These are phyloP conservation scores for Yamadazyma atlantica DNA, from an alignment of 1,139 yeast species.

Conservation along the genomic window DNA sequence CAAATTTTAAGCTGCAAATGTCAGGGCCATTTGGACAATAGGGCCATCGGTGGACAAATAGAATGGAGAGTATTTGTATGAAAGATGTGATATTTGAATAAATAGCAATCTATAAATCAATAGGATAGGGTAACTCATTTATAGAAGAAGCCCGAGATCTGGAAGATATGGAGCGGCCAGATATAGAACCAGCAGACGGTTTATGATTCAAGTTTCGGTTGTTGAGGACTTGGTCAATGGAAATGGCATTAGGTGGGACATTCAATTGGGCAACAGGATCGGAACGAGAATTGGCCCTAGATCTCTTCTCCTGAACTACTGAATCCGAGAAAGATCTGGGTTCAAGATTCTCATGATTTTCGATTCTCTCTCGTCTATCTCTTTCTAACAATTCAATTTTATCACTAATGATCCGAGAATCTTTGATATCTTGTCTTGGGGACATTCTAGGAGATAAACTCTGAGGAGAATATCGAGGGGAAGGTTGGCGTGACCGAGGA, in stretches of 20 bases:
- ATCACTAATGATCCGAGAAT: neutral
- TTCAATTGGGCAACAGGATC: too few relatives aligned
- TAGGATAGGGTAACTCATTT: conserved; percentile 8
- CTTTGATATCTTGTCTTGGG: neutral
- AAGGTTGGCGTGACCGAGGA: neutral
- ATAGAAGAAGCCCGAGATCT: conserved; percentile 6
- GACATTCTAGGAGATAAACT: neutral
- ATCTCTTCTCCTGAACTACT: conserved; percentile 3
- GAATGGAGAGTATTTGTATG: neutral
- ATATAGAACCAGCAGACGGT: neutral
- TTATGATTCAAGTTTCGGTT: neutral
- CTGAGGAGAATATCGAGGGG: neutral
- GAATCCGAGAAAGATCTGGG: conserved; percentile 1
- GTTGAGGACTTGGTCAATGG: conserved; percentile 9
- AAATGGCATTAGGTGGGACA: conserved; percentile 10
- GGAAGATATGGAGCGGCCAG: neutral
- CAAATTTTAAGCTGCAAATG: too few relatives aligned
- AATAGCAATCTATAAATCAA: conserved; percentile 1
- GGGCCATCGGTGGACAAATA: too few relatives aligned
- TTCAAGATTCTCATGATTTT: neutral
- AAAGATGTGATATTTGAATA: neutral
- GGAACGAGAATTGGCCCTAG: conserved; percentile 6
- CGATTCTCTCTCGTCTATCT: neutral
- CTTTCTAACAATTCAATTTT: neutral
- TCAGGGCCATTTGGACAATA: too few relatives aligned